Percentiles rank a stretch among this genome's conserved stretches.
Evolutionary conservation across 805 yeast species (phyloP).

Genomic region (Monosporozyma aquatica): DNA sequence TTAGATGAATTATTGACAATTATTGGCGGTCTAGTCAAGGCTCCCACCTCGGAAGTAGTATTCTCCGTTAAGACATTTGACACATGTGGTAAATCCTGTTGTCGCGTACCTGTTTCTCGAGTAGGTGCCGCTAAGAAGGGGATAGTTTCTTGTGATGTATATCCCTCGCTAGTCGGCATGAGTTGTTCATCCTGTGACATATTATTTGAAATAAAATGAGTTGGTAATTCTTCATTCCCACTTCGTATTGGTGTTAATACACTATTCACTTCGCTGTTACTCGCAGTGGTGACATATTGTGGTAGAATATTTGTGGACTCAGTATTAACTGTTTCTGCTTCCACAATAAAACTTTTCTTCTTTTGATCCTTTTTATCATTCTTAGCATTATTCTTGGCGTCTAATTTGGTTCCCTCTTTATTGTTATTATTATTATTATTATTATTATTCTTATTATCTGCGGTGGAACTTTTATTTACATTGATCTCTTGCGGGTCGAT

Average conservation of each 20-base stretch:
- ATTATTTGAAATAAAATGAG: no score
- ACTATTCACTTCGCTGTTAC: background rate
- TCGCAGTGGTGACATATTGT: background rate
- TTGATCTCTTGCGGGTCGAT: no score
- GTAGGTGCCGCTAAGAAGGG: no score
- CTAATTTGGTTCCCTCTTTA: background rate
- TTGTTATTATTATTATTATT: no score
- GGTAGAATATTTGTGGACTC: slow-evolving; percentile 29
- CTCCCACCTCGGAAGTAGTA: no score
- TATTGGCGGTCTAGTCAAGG: background rate
- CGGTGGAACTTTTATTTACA: no score
- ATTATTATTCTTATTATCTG: no score
- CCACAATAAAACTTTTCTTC: slow-evolving; percentile 41
- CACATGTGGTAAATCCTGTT: background rate
- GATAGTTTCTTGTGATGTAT: no score
- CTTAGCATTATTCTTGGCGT: background rate
- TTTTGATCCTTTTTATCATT: background rate
- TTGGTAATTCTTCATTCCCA: slow-evolving; percentile 14
- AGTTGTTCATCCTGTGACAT: no score
- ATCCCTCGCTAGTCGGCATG: no score
- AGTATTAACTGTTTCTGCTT: slow-evolving; percentile 53
- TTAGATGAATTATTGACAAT: background rate
- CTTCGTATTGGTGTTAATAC: background rate
- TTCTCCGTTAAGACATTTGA: no score
- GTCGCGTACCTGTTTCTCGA: no score